Evolutionary conservation across 2,329 filamentous ascomycete genomes (phyloP).

Genomic region (Alternaria metachromatica): DNA sequence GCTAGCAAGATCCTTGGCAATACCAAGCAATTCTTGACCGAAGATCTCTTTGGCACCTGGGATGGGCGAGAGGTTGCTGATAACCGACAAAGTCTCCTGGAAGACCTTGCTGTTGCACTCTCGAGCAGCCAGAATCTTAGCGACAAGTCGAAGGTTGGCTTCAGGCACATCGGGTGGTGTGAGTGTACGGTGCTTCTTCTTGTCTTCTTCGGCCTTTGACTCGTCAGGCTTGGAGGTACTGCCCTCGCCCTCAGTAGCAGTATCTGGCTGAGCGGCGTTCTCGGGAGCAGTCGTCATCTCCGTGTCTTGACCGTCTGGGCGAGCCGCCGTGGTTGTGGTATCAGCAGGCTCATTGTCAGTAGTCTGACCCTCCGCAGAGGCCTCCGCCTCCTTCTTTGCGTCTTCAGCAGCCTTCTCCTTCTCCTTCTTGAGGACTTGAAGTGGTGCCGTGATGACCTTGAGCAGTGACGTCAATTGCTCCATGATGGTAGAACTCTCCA

Average conservation of each 20-base stretch:
- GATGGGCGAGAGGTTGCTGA: slow-evolving; percentile 95
- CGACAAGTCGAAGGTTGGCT: slow-evolving; percentile 89
- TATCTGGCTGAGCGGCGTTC: slow-evolving; percentile 45
- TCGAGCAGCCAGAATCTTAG: slow-evolving; percentile 92
- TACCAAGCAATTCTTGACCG: slow-evolving; percentile 87
- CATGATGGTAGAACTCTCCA: slow-evolving; percentile 97
- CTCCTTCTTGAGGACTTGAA: slow-evolving; percentile 84
- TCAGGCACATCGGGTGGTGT: slow-evolving; percentile 86
- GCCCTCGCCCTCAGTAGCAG: slow-evolving; percentile 24
- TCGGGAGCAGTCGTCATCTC: slow-evolving; percentile 44
- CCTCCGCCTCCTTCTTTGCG: slow-evolving; percentile 42
- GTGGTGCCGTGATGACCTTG: slow-evolving; percentile 84
- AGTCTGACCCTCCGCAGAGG: slow-evolving; percentile 25
- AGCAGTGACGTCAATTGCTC: slow-evolving; percentile 87
- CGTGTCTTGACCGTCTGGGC: slow-evolving; percentile 29
- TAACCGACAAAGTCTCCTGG: slow-evolving; percentile 96
- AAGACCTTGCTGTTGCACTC: slow-evolving; percentile 99
- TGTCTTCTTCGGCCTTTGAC: slow-evolving; percentile 33
- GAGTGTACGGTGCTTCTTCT: slow-evolving; percentile 67
- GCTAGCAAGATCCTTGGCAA: slow-evolving; percentile 83
- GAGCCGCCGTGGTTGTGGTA: slow-evolving; percentile 13
- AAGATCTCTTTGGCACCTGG: slow-evolving; percentile 89
- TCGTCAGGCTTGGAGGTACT: slow-evolving; percentile 46
- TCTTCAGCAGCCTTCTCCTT: slow-evolving; percentile 69
- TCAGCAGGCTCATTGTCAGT: slow-evolving; percentile 26